These are phyloP conservation scores for Alternaria infectoria DNA, from an alignment of 2,329 filamentous ascomycete species.

Conservation along the genomic window DNA sequence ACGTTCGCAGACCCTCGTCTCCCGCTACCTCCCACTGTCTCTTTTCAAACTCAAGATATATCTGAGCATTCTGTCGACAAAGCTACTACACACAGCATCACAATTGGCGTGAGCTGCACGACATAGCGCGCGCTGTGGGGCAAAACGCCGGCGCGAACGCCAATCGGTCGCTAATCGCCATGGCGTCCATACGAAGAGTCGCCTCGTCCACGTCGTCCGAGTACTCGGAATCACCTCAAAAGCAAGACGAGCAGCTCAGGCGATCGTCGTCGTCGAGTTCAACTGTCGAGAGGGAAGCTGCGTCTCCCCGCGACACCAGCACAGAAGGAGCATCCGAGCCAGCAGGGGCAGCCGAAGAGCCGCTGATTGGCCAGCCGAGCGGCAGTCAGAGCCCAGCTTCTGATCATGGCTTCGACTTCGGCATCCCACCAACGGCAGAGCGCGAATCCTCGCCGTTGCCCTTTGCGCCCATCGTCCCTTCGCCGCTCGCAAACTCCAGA, in stretches of 20 bases:
- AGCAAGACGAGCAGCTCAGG: slow-evolving; percentile 29
- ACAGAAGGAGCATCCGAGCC: slow-evolving; percentile 9
- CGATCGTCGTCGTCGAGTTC: slow-evolving; percentile 24
- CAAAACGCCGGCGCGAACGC: slow-evolving; percentile 2
- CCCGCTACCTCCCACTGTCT: not conserved
- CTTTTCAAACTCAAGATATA: not conserved
- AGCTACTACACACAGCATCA: not conserved
- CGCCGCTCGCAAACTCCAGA: slow-evolving; percentile 11
- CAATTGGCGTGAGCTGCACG: slow-evolving; percentile 1
- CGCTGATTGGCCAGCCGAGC: not conserved
- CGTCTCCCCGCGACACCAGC: slow-evolving; percentile 18
- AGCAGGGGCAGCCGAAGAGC: slow-evolving; percentile 4
- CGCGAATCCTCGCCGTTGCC: slow-evolving; percentile 7
- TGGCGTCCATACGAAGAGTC: slow-evolving; percentile 30
- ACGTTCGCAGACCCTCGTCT: not conserved
- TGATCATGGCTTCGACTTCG: slow-evolving; percentile 14
- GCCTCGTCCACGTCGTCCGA: slow-evolving; percentile 23
- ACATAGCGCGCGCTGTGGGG: slow-evolving; percentile 4
- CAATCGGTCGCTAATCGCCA: slow-evolving; percentile 12
- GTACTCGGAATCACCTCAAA: slow-evolving; percentile 13
- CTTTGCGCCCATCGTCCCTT: slow-evolving; percentile 15
- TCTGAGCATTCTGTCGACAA: not conserved
- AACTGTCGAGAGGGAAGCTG: slow-evolving; percentile 28
- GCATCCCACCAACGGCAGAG: not conserved
- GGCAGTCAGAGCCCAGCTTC: slow-evolving; percentile 11